A percentile compares a stretch with the other conserved stretches of the same genome.
These are phyloP conservation scores for Astragalus glycyphyllos DNA, from an alignment of 306 rosid genomes.

Conservation along the genomic window DNA sequence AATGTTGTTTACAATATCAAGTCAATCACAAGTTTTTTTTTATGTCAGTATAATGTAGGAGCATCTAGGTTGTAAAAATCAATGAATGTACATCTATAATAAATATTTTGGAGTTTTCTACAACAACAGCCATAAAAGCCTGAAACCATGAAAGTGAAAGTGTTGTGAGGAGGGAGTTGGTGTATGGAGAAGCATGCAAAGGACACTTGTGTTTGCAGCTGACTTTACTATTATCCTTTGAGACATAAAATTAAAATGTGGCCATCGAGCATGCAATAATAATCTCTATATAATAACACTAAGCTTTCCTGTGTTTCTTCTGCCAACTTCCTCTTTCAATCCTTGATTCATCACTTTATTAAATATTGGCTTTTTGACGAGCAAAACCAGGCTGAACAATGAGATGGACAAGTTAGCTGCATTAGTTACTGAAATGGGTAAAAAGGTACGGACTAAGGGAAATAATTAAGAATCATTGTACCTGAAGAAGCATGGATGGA, in stretches of 20 bases:
- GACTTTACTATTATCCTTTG: slow-evolving; percentile 38
- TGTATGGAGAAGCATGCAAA: slow-evolving; percentile 33
- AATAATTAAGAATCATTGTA: slow-evolving; percentile 39
- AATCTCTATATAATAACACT: slow-evolving; percentile 12
- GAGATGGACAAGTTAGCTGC: slow-evolving; percentile 43
- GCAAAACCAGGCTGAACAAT: slow-evolving; percentile 88
- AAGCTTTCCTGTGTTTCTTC: slow-evolving; percentile 35
- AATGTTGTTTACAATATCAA: not conserved
- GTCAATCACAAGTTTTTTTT: not conserved
- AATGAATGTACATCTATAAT: slow-evolving; percentile 39
- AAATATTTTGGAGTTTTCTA: slow-evolving; percentile 24
- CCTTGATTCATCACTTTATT: slow-evolving; percentile 48
- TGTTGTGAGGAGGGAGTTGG: not conserved
- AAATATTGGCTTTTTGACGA: slow-evolving; percentile 69
- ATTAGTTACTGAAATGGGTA: slow-evolving; percentile 43
- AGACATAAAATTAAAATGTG: slow-evolving; percentile 41
- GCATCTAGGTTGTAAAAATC: slow-evolving; percentile 25
- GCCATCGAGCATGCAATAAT: slow-evolving; percentile 30
- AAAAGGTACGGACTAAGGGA: slow-evolving; percentile 17
- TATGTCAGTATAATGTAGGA: not conserved
- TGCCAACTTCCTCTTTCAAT: slow-evolving; percentile 36
- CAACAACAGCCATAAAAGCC: slow-evolving; percentile 11
- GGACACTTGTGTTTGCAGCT: slow-evolving; percentile 37
- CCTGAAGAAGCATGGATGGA: slow-evolving; percentile 99
- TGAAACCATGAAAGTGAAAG: not conserved